These are phyloP conservation scores for Solanum gracilifrons DNA, from an alignment of 257 asterid species.

Conservation along the genomic window DNA sequence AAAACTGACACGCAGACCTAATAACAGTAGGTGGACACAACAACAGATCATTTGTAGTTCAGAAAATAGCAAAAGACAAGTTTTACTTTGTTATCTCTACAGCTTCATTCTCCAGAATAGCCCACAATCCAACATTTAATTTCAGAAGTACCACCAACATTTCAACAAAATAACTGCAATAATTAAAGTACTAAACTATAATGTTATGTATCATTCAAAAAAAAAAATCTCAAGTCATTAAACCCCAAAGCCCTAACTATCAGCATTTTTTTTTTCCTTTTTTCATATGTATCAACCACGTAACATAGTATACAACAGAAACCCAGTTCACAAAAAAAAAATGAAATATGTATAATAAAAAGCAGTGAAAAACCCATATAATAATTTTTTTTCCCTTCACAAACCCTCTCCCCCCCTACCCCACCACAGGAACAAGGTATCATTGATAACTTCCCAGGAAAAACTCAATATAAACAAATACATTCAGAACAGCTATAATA, in stretches of 20 bases:
- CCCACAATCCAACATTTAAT: not conserved
- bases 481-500: not conserved
- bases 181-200: not conserved
- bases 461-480: not conserved
- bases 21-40: not conserved
- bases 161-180: not conserved
- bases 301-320: not conserved
- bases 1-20: not conserved
- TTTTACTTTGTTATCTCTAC: not conserved
- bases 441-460: not conserved
- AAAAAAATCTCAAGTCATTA: not conserved
- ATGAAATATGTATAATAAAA: not conserved
- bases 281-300: not conserved
- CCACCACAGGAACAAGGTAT: not conserved
- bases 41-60: not conserved
- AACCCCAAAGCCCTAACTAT: not conserved
- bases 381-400: no score
- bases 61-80: not conserved
- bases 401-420: no score
- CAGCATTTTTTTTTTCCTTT: no score
- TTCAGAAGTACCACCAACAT: not conserved
- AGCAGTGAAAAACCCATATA: not conserved
- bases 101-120: not conserved
- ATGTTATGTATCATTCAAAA: not conserved
- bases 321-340: not conserved